Evolutionary conservation across 2,329 filamentous ascomycete species (phyloP).

Genomic region (Lasiodiplodia citricola): DNA sequence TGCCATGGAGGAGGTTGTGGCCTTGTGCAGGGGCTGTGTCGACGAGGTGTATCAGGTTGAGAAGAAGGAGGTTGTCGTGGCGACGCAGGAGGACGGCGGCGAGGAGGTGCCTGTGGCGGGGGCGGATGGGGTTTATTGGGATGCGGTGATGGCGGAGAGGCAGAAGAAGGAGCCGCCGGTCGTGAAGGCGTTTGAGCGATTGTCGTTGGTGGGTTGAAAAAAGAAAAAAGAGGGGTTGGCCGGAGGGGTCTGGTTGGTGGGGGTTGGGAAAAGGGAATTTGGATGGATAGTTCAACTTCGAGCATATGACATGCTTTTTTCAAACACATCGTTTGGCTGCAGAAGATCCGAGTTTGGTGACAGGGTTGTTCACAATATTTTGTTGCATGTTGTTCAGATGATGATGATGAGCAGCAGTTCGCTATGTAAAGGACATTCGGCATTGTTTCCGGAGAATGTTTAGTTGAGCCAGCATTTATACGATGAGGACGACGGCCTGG

Average conservation of each 20-base stretch:
- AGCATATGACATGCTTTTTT: too few relatives aligned
- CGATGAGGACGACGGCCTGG: not conserved
- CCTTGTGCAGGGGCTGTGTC: slow-evolving; percentile 69
- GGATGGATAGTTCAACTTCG: too few relatives aligned
- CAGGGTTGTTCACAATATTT: not conserved
- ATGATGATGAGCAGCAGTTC: not conserved
- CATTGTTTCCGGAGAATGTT: not conserved
- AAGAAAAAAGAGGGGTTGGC: too few relatives aligned
- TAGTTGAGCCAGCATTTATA: not conserved
- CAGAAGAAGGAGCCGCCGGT: slow-evolving; percentile 52
- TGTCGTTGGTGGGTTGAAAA: slow-evolving; percentile 44
- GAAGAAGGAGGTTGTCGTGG: slow-evolving; percentile 19
- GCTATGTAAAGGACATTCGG: not conserved
- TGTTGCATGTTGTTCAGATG: not conserved
- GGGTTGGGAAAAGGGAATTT: too few relatives aligned
- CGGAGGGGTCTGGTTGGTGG: too few relatives aligned
- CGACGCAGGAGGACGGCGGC: slow-evolving; percentile 16
- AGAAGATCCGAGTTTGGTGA: too few relatives aligned
- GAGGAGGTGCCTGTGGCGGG: slow-evolving; percentile 31
- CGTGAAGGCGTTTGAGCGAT: slow-evolving; percentile 57
- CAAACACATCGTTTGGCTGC: too few relatives aligned
- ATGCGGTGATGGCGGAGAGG: slow-evolving; percentile 37
- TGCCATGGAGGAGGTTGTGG: slow-evolving; percentile 75
- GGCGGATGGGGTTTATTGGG: slow-evolving; percentile 46
- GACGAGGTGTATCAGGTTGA: slow-evolving; percentile 69